phyloP scores from a whole-genome alignment of 2,329 filamentous ascomycete genomes.

The Thermothelomyces thermophilus region DNA sequence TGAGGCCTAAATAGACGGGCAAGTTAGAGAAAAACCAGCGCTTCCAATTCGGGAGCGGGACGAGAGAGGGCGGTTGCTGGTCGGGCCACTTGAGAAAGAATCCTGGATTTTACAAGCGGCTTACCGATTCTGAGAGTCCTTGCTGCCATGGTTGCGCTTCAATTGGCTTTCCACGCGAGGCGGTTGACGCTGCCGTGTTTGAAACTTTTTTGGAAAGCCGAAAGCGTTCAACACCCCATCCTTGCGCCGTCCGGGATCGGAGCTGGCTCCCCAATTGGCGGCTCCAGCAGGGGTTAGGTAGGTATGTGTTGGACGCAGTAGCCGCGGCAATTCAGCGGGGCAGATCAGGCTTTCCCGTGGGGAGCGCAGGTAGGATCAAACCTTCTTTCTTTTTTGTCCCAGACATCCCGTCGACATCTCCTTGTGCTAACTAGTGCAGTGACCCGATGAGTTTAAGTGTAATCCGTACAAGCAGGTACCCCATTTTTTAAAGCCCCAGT shows the following conservation, averaged over 20 bases:
- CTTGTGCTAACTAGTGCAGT: too few species aligned
- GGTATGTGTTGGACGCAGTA: background rate
- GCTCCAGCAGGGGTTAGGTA: background rate
- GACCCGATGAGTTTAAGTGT: too few species aligned
- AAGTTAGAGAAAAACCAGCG: background rate
- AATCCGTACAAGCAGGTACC: too few species aligned
- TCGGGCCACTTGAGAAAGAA: background rate
- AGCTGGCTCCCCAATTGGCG: slow-evolving; percentile 9
- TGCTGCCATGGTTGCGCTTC: slow-evolving; percentile 48
- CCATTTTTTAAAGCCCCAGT: too few species aligned
- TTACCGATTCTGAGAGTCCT: slow-evolving; percentile 63
- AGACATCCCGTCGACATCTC: too few species aligned
- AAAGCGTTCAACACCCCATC: slow-evolving; percentile 5
- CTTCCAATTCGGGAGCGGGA: background rate
- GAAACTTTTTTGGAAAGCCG: slow-evolving; percentile 8
- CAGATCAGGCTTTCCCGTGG: too few species aligned
- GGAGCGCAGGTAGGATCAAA: too few species aligned
- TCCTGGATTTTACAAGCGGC: slow-evolving; percentile 22
- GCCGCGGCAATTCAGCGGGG: too few species aligned
- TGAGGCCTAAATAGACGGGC: slow-evolving; percentile 61
- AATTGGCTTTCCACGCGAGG: slow-evolving; percentile 25
- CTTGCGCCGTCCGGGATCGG: slow-evolving; percentile 17
- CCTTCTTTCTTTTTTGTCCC: too few species aligned
- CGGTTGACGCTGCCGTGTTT: slow-evolving; percentile 3
- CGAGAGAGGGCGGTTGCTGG: background rate